A percentile compares a stretch with the other conserved stretches of the same genome.
These are phyloP conservation scores for Cladophialophora immunda DNA, from an alignment of 2,329 filamentous ascomycete species.

Conservation along the genomic window DNA sequence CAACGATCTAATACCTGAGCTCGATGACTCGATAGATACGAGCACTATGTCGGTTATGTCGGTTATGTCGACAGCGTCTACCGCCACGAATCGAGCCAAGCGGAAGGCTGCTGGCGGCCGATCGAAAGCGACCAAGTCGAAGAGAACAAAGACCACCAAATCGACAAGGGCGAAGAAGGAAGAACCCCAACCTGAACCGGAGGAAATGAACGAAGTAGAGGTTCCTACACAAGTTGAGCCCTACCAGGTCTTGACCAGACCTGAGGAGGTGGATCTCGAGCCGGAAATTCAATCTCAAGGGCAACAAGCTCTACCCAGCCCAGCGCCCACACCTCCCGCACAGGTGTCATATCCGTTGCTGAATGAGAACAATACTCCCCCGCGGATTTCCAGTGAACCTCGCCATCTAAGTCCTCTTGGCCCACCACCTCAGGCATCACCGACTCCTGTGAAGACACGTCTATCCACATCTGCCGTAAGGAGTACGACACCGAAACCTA, in stretches of 20 bases:
- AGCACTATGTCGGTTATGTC: constrained; percentile 49
- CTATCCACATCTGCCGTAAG: constrained; percentile 4
- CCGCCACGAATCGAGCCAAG: constrained; percentile 57
- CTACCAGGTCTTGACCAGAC: constrained; percentile 1
- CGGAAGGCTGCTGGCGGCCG: constrained; percentile 48
- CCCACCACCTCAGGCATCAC: constrained; percentile 29
- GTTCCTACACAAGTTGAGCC: constrained; percentile 1
- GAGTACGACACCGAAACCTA: constrained; percentile 16
- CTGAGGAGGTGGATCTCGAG: constrained; percentile 5
- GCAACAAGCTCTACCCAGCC: constrained; percentile 43
- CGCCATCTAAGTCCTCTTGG: constrained; percentile 27
- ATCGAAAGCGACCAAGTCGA: constrained; percentile 48
- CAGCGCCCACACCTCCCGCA: constrained; percentile 16
- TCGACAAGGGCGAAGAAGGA: constrained; percentile 37
- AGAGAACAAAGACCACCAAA: constrained; percentile 41
- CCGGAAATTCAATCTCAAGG: constrained; percentile 50
- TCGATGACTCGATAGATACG: constrained; percentile 65
- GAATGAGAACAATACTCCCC: constrained; percentile 15
- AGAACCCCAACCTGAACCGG: constrained; percentile 38
- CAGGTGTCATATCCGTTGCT: constrained; percentile 32
- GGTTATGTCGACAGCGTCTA: constrained; percentile 51
- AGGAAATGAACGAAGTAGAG: constrained; percentile 18
- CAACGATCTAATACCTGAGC: constrained; percentile 44
- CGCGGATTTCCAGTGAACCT: constrained; percentile 22
- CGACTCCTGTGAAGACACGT: constrained; percentile 27